Percentiles rank a stretch among this genome's conserved stretches.
Evolutionary conservation across 768 basidiomycete genomes (phyloP).

Genomic region (Asterophora lycoperdoides): DNA sequence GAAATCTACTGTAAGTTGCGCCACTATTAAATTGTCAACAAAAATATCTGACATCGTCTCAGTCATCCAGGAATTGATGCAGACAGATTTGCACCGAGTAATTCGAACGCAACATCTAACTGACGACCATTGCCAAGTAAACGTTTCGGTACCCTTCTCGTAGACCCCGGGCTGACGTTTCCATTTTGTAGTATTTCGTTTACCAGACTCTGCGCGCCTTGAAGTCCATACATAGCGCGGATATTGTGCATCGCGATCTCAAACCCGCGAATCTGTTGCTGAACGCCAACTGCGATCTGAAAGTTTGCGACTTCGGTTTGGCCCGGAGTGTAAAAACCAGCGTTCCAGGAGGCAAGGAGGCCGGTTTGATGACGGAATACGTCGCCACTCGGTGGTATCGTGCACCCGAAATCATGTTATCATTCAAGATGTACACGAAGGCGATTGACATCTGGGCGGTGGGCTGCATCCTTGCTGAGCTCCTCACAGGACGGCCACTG

Average conservation of each 20-base stretch:
- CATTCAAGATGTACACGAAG: conserved; percentile 98
- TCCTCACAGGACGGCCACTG: conserved; percentile 90
- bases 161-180: background rate
- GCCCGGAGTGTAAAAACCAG: conserved; percentile 84
- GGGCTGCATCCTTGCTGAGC: conserved; percentile 88
- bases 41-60: conserved; percentile 6
- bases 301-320: conserved; percentile 93
- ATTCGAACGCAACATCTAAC: conserved; percentile 87
- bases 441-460: conserved; percentile 90
- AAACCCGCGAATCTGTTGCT: conserved; percentile 95
- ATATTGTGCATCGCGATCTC: conserved; percentile 94
- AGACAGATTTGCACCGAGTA: conserved; percentile 87
- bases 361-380: conserved; percentile 92
- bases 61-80: conserved; percentile 88
- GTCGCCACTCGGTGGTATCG: conserved; percentile 99
- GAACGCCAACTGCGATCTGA: conserved; percentile 95
- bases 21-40: background rate
- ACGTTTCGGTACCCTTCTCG: conserved; percentile 4
- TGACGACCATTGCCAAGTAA: conserved; percentile 83
- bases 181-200: conserved; percentile 78
- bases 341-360: conserved; percentile 78
- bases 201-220: conserved; percentile 93
- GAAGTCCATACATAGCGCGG: conserved; percentile 93
- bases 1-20: conserved; percentile 72
- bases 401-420: conserved; percentile 98